Conservation (phyloP, 345 rosid genomes). For the Rhodamnia rubescens region DNA sequence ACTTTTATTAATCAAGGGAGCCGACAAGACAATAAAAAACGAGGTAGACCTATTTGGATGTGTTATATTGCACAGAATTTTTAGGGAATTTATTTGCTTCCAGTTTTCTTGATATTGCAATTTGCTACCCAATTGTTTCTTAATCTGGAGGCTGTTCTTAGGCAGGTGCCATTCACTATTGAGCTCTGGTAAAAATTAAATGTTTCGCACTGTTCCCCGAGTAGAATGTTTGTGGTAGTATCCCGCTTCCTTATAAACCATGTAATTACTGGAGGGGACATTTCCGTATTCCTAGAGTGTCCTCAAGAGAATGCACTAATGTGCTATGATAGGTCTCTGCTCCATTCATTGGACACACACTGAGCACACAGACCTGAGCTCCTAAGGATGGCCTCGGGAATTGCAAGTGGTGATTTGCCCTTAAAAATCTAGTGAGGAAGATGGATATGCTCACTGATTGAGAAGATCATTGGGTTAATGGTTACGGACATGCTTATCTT, state of each 20-base stretch:
- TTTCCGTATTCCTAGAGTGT: not conserved
- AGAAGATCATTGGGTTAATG: not conserved
- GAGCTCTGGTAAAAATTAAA: not conserved
- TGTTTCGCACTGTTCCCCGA: not conserved
- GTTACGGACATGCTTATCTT: not conserved
- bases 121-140: not conserved
- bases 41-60: constrained; percentile 13
- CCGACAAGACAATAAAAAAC: constrained; percentile 50
- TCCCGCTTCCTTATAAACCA: not conserved
- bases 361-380: not conserved
- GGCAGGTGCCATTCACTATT: not conserved
- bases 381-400: not conserved
- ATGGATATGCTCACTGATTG: not conserved
- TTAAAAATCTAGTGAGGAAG: not conserved
- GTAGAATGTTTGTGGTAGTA: not conserved
- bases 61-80: not conserved
- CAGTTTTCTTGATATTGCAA: not conserved
- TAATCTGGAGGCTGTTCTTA: not conserved
- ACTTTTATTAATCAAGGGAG: constrained; percentile 75
- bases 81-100: not conserved
- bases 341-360: not conserved
- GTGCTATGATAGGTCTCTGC: not conserved
- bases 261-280: not conserved
- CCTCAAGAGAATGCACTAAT: not conserved
- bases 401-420: not conserved